phyloP scores from a whole-genome alignment of 2,329 filamentous ascomycete genomes.

The Neurospora crassa region DNA sequence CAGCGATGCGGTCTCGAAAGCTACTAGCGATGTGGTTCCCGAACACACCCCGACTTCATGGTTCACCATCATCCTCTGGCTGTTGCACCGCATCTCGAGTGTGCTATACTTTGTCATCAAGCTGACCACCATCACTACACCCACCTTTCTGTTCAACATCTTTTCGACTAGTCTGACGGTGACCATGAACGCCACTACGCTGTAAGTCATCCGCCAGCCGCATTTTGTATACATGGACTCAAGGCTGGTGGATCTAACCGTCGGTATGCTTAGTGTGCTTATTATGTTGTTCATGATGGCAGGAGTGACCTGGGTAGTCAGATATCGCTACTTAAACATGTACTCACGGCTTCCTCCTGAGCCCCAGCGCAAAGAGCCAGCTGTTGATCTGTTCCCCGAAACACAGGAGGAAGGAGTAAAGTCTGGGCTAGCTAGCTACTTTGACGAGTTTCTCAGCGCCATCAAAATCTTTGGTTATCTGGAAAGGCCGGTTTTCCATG shows the following conservation, averaged over 20 bases:
- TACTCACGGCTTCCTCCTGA: conserved; percentile 90
- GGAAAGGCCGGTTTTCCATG: conserved; percentile 93
- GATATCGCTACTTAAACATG: conserved; percentile 95
- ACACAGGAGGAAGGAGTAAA: conserved; percentile 84
- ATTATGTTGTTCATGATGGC: conserved; percentile 70
- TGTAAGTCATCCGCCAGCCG: conserved; percentile 44
- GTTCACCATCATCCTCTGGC: conserved; percentile 46
- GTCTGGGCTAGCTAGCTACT: conserved; percentile 84
- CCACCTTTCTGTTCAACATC: conserved; percentile 79
- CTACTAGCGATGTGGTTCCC: conserved; percentile 17
- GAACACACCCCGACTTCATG: conserved; percentile 39
- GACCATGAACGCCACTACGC: conserved; percentile 95
- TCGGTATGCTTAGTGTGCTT: conserved; percentile 47
- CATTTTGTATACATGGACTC: neutral
- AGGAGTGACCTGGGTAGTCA: conserved; percentile 85
- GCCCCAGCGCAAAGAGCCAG: conserved; percentile 89
- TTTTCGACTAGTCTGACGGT: conserved; percentile 92
- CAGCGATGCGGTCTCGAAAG: conserved; percentile 15
- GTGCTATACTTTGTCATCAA: conserved; percentile 71
- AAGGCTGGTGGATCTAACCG: conserved; percentile 3
- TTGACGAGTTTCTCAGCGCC: conserved; percentile 95
- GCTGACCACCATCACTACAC: conserved; percentile 79
- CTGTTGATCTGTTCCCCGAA: conserved; percentile 91
- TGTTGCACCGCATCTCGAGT: conserved; percentile 46
- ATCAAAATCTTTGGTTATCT: conserved; percentile 99